These are phyloP conservation scores for Venturia nashicola DNA, from an alignment of 2,329 filamentous ascomycete species.

Conservation along the genomic window DNA sequence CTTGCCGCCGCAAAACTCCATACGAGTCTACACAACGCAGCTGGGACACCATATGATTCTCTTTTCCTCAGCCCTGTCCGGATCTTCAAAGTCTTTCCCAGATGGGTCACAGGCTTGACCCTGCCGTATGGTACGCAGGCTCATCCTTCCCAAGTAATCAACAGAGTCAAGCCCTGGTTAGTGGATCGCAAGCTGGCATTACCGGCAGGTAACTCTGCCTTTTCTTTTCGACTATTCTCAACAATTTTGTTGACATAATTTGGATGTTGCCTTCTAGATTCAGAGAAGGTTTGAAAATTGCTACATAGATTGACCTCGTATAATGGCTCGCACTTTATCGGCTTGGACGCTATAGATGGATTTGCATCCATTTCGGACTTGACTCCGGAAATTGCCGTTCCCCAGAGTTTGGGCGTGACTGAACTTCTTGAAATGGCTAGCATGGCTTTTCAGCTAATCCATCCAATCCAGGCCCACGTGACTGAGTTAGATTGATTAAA, in stretches of 20 bases:
- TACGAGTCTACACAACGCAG: too few relatives aligned
- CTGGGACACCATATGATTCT: not conserved
- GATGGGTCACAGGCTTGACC: not conserved
- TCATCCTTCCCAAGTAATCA: not conserved
- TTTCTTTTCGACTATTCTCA: not conserved
- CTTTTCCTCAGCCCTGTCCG: not conserved
- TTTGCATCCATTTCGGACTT: not conserved
- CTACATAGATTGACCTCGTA: not conserved
- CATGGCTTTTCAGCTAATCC: too few relatives aligned
- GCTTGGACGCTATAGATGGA: not conserved
- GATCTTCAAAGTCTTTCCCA: not conserved
- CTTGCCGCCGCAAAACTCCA: too few relatives aligned
- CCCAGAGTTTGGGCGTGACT: too few relatives aligned
- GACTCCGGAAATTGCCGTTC: not conserved
- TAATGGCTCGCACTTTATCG: too few relatives aligned
- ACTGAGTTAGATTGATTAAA: too few relatives aligned
- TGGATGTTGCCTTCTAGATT: not conserved
- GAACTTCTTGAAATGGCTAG: too few relatives aligned
- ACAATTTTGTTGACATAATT: not conserved
- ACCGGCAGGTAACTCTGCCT: too few relatives aligned
- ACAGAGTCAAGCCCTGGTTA: not conserved
- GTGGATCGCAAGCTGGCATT: not conserved
- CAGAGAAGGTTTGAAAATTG: not conserved
- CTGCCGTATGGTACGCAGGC: not conserved
- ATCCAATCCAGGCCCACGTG: too few relatives aligned